phyloP scores from a whole-genome alignment of 768 basidiomycete species.

The Trametes sanguinea region DNA sequence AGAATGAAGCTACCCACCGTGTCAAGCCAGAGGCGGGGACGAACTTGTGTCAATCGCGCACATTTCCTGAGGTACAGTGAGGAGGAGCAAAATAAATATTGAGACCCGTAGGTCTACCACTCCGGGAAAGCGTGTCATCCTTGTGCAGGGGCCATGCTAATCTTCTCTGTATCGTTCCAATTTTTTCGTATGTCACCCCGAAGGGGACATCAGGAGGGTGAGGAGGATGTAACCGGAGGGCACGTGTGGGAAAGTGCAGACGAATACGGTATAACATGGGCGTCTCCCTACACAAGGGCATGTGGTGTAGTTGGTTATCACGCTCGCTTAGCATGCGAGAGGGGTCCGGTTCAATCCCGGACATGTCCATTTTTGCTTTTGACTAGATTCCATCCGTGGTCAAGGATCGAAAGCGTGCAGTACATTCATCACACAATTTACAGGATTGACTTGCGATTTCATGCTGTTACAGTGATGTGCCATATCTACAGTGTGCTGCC shows the following conservation, averaged over 20 bases:
- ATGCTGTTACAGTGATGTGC: too few relatives aligned
- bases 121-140: constrained; percentile 99
- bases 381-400: too few relatives aligned
- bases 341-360: constrained; percentile 20
- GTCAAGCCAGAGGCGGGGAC: too few relatives aligned
- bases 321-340: constrained; percentile 14
- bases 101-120: constrained; percentile 63
- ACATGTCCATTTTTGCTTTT: constrained; percentile 11
- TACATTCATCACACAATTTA: too few relatives aligned
- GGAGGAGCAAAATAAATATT: constrained; percentile 37
- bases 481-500: too few relatives aligned
- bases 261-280: not conserved
- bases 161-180: constrained; percentile 99
- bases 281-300: not conserved
- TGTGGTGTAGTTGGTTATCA: constrained; percentile 16
- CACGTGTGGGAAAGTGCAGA: not conserved
- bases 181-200: constrained; percentile 96
- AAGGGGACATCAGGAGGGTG: constrained; percentile 58
- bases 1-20: too few relatives aligned
- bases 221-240: too few relatives aligned
- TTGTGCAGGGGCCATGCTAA: constrained; percentile 99
- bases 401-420: too few relatives aligned
- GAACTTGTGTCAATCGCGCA: too few relatives aligned
- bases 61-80: too few relatives aligned
- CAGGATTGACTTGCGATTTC: too few relatives aligned